Conservation (phyloP, 2,329 filamentous ascomycete species). For the Shiraia bambusicola region DNA sequence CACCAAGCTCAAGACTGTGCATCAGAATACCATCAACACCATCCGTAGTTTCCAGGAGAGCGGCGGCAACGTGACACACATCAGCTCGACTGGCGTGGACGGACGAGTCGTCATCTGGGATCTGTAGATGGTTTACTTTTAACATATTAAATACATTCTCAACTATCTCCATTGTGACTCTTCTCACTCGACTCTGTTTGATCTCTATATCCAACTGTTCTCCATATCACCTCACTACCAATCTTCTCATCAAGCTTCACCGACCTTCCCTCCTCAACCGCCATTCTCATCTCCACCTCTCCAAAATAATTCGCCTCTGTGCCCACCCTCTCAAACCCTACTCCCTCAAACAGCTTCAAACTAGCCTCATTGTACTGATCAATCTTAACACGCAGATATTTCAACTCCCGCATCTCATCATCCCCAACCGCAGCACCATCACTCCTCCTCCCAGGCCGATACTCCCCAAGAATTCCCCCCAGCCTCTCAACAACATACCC, state of each 20-base stretch:
- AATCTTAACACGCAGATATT: slow-evolving; percentile 64
- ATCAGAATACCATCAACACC: slow-evolving; percentile 94
- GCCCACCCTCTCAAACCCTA: slow-evolving; percentile 57
- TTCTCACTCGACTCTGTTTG: neutral
- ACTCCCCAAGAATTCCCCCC: slow-evolving; percentile 59
- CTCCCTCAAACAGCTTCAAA: slow-evolving; percentile 60
- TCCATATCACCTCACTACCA: neutral
- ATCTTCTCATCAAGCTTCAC: neutral
- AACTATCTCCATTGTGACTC: neutral
- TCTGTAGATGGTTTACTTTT: slow-evolving; percentile 32
- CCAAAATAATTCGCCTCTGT: slow-evolving; percentile 65
- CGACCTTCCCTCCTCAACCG: neutral
- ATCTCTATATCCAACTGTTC: neutral
- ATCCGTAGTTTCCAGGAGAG: slow-evolving; percentile 73
- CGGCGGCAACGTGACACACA: slow-evolving; percentile 68
- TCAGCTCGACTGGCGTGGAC: slow-evolving; percentile 65
- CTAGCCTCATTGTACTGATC: slow-evolving; percentile 58
- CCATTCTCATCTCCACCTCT: slow-evolving; percentile 56
- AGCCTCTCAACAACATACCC: slow-evolving; percentile 63
- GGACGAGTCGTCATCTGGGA: slow-evolving; percentile 52
- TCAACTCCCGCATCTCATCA: slow-evolving; percentile 35
- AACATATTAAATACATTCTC: slow-evolving; percentile 1
- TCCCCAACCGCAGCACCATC: too few relatives aligned
- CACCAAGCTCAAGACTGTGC: slow-evolving; percentile 89
- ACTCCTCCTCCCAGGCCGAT: slow-evolving; percentile 27